phyloP scores from a whole-genome alignment of 129 eudicot genomes.

The Pseudognaphalium luteoalbum region DNA sequence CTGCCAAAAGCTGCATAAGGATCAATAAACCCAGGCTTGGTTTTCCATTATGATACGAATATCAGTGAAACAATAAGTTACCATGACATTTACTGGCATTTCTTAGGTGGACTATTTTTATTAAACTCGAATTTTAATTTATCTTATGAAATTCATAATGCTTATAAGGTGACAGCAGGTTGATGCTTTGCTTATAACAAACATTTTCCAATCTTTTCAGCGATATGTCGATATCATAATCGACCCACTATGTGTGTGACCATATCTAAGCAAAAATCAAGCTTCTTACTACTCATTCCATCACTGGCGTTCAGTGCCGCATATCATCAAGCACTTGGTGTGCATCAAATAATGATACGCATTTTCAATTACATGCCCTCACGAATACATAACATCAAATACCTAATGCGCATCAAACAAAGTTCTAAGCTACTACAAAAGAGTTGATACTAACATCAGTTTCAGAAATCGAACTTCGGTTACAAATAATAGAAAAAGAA shows the following conservation, averaged over 20 bases:
- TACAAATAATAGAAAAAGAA: neutral
- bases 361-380: neutral
- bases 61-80: neutral
- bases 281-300: neutral
- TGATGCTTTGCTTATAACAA: neutral
- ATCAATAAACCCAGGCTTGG: neutral
- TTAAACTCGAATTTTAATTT: no score
- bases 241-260: neutral
- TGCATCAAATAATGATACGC: neutral
- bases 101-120: neutral
- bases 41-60: neutral
- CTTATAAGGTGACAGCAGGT: neutral
- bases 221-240: neutral
- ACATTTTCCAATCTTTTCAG: neutral
- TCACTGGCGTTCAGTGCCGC: neutral
- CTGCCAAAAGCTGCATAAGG: neutral
- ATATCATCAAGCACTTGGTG: conserved; percentile 11
- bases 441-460: neutral
- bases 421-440: neutral
- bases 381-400: conserved; percentile 16
- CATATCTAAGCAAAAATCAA: neutral
- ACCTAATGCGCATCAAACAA: neutral
- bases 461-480: neutral
- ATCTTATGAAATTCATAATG: neutral
- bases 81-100: neutral